A percentile compares a stretch with the other conserved stretches of the same genome.
These are phyloP conservation scores for Tulasnella sp. DNA, from an alignment of 768 basidiomycete genomes.

Conservation along the genomic window DNA sequence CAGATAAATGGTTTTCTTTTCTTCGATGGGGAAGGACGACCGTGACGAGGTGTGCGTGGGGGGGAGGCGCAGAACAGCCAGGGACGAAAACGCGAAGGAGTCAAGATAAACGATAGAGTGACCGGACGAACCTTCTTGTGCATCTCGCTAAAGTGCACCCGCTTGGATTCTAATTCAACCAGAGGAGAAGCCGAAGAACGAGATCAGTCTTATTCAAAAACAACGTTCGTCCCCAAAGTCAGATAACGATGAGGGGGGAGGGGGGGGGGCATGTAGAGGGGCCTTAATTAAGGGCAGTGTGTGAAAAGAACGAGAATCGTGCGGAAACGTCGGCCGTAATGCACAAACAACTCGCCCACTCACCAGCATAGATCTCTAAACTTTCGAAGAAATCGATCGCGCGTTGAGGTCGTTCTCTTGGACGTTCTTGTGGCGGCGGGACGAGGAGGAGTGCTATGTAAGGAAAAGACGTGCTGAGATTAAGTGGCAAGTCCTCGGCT, in stretches of 20 bases:
- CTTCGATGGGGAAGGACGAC: neutral
- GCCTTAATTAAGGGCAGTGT: neutral
- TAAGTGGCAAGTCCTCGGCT: neutral
- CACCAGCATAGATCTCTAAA: slow-evolving; percentile 31
- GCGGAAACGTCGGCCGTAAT: too few species aligned
- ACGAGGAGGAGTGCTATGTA: slow-evolving; percentile 25
- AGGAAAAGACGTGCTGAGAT: neutral
- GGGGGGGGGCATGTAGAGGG: neutral
- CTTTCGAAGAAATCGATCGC: slow-evolving; percentile 31
- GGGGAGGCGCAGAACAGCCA: neutral
- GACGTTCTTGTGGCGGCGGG: slow-evolving; percentile 20
- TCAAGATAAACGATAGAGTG: neutral
- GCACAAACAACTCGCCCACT: too few species aligned
- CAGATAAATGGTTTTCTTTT: slow-evolving; percentile 39
- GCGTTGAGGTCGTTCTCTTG: slow-evolving; percentile 21
- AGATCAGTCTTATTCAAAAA: too few species aligned
- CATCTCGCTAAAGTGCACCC: slow-evolving; percentile 9
- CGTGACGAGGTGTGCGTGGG: neutral
- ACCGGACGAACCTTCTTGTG: slow-evolving; percentile 5
- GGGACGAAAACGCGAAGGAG: neutral
- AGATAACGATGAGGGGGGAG: neutral
- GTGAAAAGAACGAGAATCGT: too few species aligned
- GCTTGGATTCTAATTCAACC: slow-evolving; percentile 4
- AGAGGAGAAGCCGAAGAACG: too few species aligned
- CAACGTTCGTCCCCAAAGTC: too few species aligned